Evolutionary conservation across 78 protist genomes (phyloP).

Genomic region (Dictyostelium brefeldianum): DNA sequence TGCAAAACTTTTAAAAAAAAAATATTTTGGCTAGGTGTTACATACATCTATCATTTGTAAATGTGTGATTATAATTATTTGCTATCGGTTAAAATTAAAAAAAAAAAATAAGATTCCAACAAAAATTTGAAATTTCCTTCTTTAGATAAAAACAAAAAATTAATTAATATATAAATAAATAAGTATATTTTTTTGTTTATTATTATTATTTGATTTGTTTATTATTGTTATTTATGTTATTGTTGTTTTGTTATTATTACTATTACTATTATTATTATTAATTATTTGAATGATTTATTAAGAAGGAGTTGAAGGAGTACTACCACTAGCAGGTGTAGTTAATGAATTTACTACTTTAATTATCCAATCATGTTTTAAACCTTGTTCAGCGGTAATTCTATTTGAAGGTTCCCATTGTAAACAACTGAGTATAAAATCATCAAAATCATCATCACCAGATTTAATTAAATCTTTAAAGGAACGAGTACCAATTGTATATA

Average conservation of each 20-base stretch:
- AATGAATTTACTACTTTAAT: neutral
- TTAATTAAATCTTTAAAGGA: conserved; percentile 4
- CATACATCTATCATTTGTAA: too few species aligned
- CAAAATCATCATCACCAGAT: conserved; percentile 46
- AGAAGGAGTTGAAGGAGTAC: conserved; percentile 15
- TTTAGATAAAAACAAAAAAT: neutral
- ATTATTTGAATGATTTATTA: neutral
- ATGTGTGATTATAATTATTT: too few species aligned
- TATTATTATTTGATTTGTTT: neutral
- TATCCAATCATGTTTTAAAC: conserved; percentile 67
- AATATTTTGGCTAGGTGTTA: too few species aligned
- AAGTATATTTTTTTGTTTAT: neutral
- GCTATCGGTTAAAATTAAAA: too few species aligned
- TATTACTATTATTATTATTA: neutral
- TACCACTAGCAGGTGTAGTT: too few species aligned
- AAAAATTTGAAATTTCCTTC: too few species aligned
- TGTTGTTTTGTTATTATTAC: neutral
- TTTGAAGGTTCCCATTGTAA: conserved; percentile 62
- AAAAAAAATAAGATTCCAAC: too few species aligned
- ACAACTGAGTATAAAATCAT: conserved; percentile 57
- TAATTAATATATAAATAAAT: neutral
- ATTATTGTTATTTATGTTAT: neutral
- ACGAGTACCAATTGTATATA: conserved; percentile 30
- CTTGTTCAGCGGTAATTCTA: conserved; percentile 70
- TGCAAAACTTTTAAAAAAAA: too few species aligned